Conservation (phyloP, 2,329 filamentous ascomycete genomes). For the Byssothecium circinans region DNA sequence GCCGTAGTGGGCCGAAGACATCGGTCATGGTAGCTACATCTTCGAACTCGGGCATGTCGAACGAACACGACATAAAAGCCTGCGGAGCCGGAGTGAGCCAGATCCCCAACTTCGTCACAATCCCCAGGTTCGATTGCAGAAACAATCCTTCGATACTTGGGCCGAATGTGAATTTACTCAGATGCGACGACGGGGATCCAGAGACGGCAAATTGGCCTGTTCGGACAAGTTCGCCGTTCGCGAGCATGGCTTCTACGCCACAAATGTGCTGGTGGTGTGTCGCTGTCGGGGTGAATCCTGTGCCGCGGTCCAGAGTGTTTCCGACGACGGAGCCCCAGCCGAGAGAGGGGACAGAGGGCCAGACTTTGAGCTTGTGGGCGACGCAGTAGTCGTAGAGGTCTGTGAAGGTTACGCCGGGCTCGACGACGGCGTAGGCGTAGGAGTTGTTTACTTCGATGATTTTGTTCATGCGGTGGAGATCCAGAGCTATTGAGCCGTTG, state of each 20-base stretch:
- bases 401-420: slow-evolving; percentile 35
- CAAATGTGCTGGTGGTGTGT: slow-evolving; percentile 43
- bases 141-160: slow-evolving; percentile 51
- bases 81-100: slow-evolving; percentile 43
- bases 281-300: slow-evolving; percentile 46
- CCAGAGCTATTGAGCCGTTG: slow-evolving; percentile 39
- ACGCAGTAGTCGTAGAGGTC: slow-evolving; percentile 38
- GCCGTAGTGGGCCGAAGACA: slow-evolving; percentile 48
- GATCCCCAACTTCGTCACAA: slow-evolving; percentile 48
- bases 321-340: slow-evolving; percentile 41
- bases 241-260: slow-evolving; percentile 43
- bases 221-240: slow-evolving; percentile 36
- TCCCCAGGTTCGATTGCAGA: slow-evolving; percentile 55
- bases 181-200: slow-evolving; percentile 45
- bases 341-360: slow-evolving; percentile 37
- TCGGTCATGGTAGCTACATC: slow-evolving; percentile 52
- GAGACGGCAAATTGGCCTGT: slow-evolving; percentile 47
- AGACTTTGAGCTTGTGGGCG: slow-evolving; percentile 33
- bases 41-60: slow-evolving; percentile 51
- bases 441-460: slow-evolving; percentile 50
- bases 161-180: slow-evolving; percentile 43
- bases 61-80: slow-evolving; percentile 52
- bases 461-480: slow-evolving; percentile 47
- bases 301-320: slow-evolving; percentile 47
- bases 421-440: slow-evolving; percentile 50